These are phyloP conservation scores for Borovskyia barvae DNA, from an alignment of 208 protist species.

Conservation along the genomic window DNA sequence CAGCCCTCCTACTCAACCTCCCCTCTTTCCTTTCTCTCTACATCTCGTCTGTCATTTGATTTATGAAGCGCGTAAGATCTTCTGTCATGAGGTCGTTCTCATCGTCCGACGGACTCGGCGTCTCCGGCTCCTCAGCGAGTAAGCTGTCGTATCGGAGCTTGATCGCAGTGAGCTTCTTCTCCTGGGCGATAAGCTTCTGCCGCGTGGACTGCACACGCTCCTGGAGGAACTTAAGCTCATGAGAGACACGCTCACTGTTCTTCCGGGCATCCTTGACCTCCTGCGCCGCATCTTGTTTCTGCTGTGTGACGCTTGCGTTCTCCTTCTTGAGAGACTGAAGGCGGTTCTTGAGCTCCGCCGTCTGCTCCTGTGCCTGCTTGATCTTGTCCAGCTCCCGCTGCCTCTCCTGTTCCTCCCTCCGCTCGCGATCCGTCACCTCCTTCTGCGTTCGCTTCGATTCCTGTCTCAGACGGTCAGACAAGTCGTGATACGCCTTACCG, in stretches of 20 bases:
- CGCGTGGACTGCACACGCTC: slow-evolving; percentile 52
- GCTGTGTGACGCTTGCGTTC: slow-evolving; percentile 42
- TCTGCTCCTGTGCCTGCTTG: slow-evolving; percentile 71
- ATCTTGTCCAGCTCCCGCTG: slow-evolving; percentile 80
- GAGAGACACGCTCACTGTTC: slow-evolving; percentile 39
- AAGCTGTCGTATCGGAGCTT: slow-evolving; percentile 37
- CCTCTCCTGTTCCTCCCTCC: slow-evolving; percentile 76
- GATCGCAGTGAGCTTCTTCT: slow-evolving; percentile 62
- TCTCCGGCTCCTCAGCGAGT: slow-evolving; percentile 38
- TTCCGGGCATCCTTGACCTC: slow-evolving; percentile 66
- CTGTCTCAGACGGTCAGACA: slow-evolving; percentile 58
- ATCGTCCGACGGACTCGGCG: slow-evolving; percentile 47
- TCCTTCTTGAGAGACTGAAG: slow-evolving; percentile 70
- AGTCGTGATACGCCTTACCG: slow-evolving; percentile 72
- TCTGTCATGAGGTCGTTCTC: slow-evolving; percentile 61
- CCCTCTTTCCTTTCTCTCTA: too few relatives aligned
- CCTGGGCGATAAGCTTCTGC: slow-evolving; percentile 48
- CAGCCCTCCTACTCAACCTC: too few relatives aligned
- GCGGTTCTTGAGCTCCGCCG: slow-evolving; percentile 53
- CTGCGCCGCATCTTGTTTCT: slow-evolving; percentile 63
- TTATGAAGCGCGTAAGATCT: slow-evolving; percentile 48
- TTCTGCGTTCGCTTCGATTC: slow-evolving; percentile 76
- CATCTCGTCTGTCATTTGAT: slow-evolving; percentile 59
- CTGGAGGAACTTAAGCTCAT: slow-evolving; percentile 50
- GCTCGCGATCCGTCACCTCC: slow-evolving; percentile 73